These are phyloP conservation scores for Mycena polygramma DNA, from an alignment of 768 basidiomycete species.

Conservation along the genomic window DNA sequence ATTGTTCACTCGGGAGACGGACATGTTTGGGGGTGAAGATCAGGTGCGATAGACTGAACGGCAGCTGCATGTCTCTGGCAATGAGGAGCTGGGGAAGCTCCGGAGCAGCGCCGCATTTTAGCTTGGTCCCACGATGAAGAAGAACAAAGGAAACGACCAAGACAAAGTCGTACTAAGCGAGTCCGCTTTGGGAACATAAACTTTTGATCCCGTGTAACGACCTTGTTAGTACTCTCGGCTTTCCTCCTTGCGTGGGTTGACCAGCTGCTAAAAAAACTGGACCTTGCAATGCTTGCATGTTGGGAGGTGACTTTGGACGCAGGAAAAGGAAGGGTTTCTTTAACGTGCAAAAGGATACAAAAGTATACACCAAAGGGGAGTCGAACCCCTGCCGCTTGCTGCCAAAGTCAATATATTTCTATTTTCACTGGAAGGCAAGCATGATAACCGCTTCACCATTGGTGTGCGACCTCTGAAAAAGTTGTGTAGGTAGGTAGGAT, in stretches of 20 bases:
- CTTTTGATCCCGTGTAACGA: too few relatives aligned
- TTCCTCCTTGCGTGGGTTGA: too few relatives aligned
- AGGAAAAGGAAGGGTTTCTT: too few relatives aligned
- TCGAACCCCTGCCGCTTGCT: constrained; percentile 84
- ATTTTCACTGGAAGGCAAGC: constrained; percentile 95
- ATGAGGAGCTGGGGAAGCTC: neutral
- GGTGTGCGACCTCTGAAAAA: too few relatives aligned
- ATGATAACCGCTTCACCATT: constrained; percentile 94
- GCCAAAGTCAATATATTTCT: neutral
- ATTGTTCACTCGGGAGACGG: constrained; percentile 60
- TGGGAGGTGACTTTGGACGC: too few relatives aligned
- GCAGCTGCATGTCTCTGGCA: constrained; percentile 29
- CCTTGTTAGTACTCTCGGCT: too few relatives aligned
- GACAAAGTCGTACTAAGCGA: constrained; percentile 18
- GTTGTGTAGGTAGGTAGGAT: too few relatives aligned
- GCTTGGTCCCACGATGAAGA: constrained; percentile 35
- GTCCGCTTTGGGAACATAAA: constrained; percentile 17
- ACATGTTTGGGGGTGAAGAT: constrained; percentile 66
- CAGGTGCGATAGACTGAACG: constrained; percentile 64
- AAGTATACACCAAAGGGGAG: constrained; percentile 73
- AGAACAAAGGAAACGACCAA: constrained; percentile 13
- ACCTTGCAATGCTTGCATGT: too few relatives aligned
- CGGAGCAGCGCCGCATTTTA: constrained; percentile 28
- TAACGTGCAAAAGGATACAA: too few relatives aligned
- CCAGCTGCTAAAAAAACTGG: too few relatives aligned